A percentile compares a stretch with the other conserved stretches of the same genome.
phyloP scores from a whole-genome alignment of 2,329 filamentous ascomycete species.

The Penicillium griseofulvum region DNA sequence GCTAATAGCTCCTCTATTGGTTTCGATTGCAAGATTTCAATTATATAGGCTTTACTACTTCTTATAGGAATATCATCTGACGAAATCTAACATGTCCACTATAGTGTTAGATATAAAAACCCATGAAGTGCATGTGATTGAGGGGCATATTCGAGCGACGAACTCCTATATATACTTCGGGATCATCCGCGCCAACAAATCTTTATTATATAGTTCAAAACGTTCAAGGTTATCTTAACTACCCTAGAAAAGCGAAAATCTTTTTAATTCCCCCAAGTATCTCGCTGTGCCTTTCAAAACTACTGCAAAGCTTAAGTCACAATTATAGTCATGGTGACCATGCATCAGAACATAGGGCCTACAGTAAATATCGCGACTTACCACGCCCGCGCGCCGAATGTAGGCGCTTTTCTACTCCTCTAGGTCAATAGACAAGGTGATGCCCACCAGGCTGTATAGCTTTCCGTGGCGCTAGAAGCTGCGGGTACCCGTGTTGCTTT shows the following conservation, averaged over 20 bases:
- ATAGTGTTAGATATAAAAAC: background rate
- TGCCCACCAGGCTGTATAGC: too few species aligned
- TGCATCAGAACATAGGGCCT: background rate
- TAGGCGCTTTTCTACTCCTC: too few species aligned
- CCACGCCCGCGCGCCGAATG: too few species aligned
- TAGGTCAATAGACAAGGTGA: too few species aligned
- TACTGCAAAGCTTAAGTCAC: background rate
- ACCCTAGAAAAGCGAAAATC: background rate
- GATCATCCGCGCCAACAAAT: background rate
- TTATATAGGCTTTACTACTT: background rate
- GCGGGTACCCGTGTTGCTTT: too few species aligned
- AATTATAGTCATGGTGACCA: too few species aligned
- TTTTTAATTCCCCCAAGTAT: too few species aligned
- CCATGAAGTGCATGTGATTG: background rate
- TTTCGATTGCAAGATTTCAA: background rate
- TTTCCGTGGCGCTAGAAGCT: too few species aligned
- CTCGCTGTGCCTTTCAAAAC: background rate
- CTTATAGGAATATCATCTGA: background rate
- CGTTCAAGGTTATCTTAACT: background rate
- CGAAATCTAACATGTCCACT: background rate
- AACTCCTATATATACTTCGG: too few species aligned
- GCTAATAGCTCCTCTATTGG: background rate
- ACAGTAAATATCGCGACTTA: too few species aligned
- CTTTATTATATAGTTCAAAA: background rate
- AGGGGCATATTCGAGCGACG: background rate